Percentiles rank a stretch among this genome's conserved stretches.
phyloP scores from a whole-genome alignment of 2,329 filamentous ascomycete species.

The Sporothrix schenckii region DNA sequence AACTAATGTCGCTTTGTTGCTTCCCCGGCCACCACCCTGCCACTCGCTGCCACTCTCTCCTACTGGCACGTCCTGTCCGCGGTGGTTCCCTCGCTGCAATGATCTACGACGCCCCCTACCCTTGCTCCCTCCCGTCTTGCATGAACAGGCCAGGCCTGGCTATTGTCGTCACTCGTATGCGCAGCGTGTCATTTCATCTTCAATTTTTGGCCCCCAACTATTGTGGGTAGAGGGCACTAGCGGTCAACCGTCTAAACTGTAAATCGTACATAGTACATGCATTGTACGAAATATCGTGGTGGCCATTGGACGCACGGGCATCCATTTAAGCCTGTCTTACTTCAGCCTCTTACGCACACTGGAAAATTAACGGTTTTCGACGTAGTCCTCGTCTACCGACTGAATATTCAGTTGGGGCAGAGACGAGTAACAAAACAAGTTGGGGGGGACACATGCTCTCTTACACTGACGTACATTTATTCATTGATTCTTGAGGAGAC shows the following conservation, averaged over 20 bases:
- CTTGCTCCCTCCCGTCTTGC: neutral
- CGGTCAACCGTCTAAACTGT: too few relatives aligned
- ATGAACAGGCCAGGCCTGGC: constrained; percentile 9
- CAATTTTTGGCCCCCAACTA: constrained; percentile 16
- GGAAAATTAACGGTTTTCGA: too few relatives aligned
- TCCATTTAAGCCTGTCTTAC: too few relatives aligned
- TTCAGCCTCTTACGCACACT: too few relatives aligned
- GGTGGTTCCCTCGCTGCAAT: neutral
- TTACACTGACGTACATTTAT: too few relatives aligned
- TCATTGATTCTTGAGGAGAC: too few relatives aligned
- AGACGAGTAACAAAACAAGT: too few relatives aligned
- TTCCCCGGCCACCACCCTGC: constrained; percentile 22
- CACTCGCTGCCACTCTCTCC: neutral
- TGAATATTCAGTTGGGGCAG: too few relatives aligned
- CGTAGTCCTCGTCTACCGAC: too few relatives aligned
- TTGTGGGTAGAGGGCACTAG: neutral
- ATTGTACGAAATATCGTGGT: neutral
- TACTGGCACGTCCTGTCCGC: neutral
- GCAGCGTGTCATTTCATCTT: neutral
- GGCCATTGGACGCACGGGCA: neutral
- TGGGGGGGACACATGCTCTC: too few relatives aligned
- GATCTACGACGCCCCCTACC: constrained; percentile 19
- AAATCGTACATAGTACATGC: too few relatives aligned
- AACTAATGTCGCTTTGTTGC: constrained; percentile 24
- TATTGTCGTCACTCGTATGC: neutral